Percentiles rank a stretch among this genome's conserved stretches.
Evolutionary conservation across 345 rosid genomes (phyloP).

Genomic region (Dipteronia sinensis): DNA sequence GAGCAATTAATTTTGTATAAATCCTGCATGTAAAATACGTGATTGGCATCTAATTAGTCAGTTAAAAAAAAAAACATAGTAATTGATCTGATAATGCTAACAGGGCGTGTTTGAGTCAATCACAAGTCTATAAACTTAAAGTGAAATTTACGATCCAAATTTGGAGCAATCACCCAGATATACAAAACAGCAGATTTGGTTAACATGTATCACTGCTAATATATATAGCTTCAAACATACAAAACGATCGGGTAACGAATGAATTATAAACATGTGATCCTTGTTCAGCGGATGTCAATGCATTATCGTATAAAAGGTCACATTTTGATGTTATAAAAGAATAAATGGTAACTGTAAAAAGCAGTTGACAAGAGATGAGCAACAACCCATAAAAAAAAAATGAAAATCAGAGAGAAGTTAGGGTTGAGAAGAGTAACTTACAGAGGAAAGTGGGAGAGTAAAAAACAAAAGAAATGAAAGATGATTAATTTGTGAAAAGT

Average conservation of each 20-base stretch:
- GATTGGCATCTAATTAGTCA: neutral
- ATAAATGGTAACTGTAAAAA: neutral
- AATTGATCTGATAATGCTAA: neutral
- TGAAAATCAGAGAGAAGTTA: neutral
- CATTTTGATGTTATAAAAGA: neutral
- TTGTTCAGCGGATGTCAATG: neutral
- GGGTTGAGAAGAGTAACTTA: conserved; percentile 15
- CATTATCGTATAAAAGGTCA: neutral
- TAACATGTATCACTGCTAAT: no score
- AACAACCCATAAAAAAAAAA: neutral
- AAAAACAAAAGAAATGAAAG: neutral
- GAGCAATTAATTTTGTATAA: neutral
- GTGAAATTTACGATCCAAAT: neutral
- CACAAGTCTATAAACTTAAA: neutral
- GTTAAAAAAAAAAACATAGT: neutral
- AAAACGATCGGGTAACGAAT: no score
- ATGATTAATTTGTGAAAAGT: neutral
- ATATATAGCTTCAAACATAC: no score
- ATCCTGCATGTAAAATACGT: conserved; percentile 12
- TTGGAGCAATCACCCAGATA: neutral
- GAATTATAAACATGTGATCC: neutral
- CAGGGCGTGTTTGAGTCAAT: neutral
- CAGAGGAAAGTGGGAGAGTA: neutral
- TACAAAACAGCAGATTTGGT: neutral
- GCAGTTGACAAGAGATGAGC: neutral